Base-by-base conservation (phyloP, 2,329 filamentous ascomycete genomes). In the Phyllosticta citriasiana region DNA sequence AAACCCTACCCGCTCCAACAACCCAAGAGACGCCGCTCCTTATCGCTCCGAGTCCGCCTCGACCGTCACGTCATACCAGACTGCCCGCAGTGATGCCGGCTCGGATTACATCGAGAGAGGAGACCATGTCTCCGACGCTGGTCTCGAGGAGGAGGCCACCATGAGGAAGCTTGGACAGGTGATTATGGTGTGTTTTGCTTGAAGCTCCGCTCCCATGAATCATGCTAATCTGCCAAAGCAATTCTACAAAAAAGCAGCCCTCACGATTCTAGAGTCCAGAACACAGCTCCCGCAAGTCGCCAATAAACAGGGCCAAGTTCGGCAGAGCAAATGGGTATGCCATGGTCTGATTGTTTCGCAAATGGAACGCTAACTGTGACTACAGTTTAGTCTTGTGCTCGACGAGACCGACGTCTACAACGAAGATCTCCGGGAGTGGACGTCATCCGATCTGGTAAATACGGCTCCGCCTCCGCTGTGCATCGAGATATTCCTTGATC, bases 371-470 rank as follows among this genome's bases (percentile, higher is more conserved):
- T 62, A 53, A 62, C 60, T 40, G 53, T 60, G 35, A 14, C 12
- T 14, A n/a, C 69, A 97, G 94, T 99, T 97, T 76, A 95, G 96
- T 78, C 86, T 97, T 67, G 88, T 96, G 66, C 87, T 96, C 53
- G 89, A 96, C 68, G 94, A 99, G 68, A 93, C 93, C 65, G 90
- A 96, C 70, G 86, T 89, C 63, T 91, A 96, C 70, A 81, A 83
- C 68, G 88, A 95, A 66, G 88, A 94, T 65, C 82, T 97, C 64
- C 82, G 83, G 67, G 80, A 84, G 62, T 99, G 92, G 92, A 93
- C 87, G 74, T 83, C 79, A 54, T 89, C 88, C 70, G 88, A 93
- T 72, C 84, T 88, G 63, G 82, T 88, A 65, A 85, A 89, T 57
- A 87, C 88, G 68, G 85, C 83, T 63, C 94, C 94, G 40, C 88